Conservation (phyloP, 768 basidiomycete species). For the Phlegmacium glaucopus region DNA sequence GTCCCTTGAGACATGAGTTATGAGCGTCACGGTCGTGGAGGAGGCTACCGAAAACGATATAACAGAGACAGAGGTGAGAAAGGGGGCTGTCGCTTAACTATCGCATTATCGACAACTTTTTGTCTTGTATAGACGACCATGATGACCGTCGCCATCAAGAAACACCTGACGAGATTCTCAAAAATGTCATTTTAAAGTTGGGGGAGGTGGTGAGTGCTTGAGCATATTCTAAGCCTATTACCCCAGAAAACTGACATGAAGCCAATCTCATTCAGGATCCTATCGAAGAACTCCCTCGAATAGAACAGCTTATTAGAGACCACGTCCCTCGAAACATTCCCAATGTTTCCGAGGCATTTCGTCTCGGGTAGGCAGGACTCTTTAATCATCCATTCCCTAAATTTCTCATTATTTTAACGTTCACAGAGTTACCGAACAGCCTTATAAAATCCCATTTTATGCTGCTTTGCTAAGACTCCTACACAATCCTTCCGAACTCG, state of each 20-base stretch:
- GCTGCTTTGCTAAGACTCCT: slow-evolving; percentile 75
- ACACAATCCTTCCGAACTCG: slow-evolving; percentile 42
- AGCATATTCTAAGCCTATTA: slow-evolving; percentile 1
- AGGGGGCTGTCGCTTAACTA: slow-evolving; percentile 14
- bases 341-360: slow-evolving; percentile 69
- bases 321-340: slow-evolving; percentile 56
- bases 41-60: slow-evolving; percentile 38
- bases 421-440: slow-evolving; percentile 81
- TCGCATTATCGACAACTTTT: slow-evolving; percentile 11
- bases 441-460: slow-evolving; percentile 90
- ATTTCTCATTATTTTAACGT: slow-evolving; percentile 9
- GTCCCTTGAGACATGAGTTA: slow-evolving; percentile 45
- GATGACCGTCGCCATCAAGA: slow-evolving; percentile 65
- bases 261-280: slow-evolving; percentile 49
- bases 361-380: slow-evolving; percentile 52
- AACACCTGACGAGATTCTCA: slow-evolving; percentile 71
- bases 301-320: slow-evolving; percentile 65
- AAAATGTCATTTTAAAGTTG: slow-evolving; percentile 61
- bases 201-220: slow-evolving; percentile 71
- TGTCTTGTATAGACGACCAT: slow-evolving; percentile 53
- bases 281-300: slow-evolving; percentile 60
- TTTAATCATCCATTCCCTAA: neutral
- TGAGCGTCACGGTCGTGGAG: slow-evolving; percentile 52
- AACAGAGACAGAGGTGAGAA: slow-evolving; percentile 54
- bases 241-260: slow-evolving; percentile 3